Base-by-base conservation (phyloP, 257 asterid species). In the Coffea canephora region DNA sequence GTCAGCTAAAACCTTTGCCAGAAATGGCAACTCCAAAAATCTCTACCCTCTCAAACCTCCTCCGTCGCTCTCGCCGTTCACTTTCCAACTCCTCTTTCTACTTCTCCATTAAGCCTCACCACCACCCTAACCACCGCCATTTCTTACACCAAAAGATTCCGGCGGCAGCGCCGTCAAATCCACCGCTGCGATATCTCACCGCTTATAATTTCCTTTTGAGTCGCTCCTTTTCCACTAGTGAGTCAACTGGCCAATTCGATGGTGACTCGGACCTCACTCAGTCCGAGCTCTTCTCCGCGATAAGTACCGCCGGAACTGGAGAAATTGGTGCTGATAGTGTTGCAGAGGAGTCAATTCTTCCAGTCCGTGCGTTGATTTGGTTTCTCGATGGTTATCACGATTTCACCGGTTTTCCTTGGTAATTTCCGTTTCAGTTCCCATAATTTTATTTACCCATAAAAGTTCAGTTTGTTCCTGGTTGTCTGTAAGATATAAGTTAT, bases 371-470 rank as follows among this genome's bases (percentile, higher is more conserved):
- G 36, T 76, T 88, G 79, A 69, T 83, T 48, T 84, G 84, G 12
- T 54, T 88, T 77, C 75, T 88, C 21, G 91, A 86, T 31, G 78
- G 84, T 27, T 88, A 71, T 79, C 87, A 88, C 62, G 87, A 82
- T 59, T 50, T 84, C 73, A 78, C 85, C 23, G 89, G 85, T 31
- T 77, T 86, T 61, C 89, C 91, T 43, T 88, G 91, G 91, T 88
- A 72, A 73, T 21, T 3, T 69, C 79, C 39, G 5, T 19, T 59
- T 75, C 50, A 76, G 64, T 23, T n/a, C 15, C 25, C 3, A 11
- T 45, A 23, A 12, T 2, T 41, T 48, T 7, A 19, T 36, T 34
- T 57, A 5, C 3, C 2, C 11, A 8, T 19, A 8, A 52, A 48
- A 13, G 11, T 13, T 27, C 13, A 59, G 14, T 5, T 71, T 43